These are phyloP conservation scores for Cladobotryum mycophilum DNA, from an alignment of 2,329 filamentous ascomycete species.

Conservation along the genomic window DNA sequence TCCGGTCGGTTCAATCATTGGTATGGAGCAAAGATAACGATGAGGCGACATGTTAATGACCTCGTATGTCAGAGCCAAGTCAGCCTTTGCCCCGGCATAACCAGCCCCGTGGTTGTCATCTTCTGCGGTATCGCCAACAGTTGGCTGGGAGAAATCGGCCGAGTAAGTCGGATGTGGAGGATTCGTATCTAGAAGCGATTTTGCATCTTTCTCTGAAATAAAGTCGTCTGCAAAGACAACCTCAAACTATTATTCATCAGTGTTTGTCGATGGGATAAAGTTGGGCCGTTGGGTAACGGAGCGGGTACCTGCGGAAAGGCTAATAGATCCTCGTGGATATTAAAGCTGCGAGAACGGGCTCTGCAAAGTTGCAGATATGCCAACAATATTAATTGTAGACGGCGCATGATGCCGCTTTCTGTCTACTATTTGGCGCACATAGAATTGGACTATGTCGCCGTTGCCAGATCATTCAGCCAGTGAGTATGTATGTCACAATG, in stretches of 20 bases:
- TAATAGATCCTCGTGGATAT: slow-evolving; percentile 80
- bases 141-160: slow-evolving; percentile 34
- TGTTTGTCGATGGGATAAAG: background rate
- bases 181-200: slow-evolving; percentile 47
- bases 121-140: slow-evolving; percentile 28
- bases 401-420: slow-evolving; percentile 42
- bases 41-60: slow-evolving; percentile 64
- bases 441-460: background rate
- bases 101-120: slow-evolving; percentile 25
- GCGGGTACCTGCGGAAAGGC: slow-evolving; percentile 73
- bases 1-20: slow-evolving; percentile 53
- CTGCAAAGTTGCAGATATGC: slow-evolving; percentile 38
- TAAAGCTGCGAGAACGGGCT: slow-evolving; percentile 59
- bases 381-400: slow-evolving; percentile 39
- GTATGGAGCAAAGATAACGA: slow-evolving; percentile 80
- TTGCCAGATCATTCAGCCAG: background rate
- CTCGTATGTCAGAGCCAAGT: slow-evolving; percentile 53
- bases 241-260: slow-evolving; percentile 56
- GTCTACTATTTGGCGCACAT: slow-evolving; percentile 4
- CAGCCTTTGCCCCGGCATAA: background rate
- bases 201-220: slow-evolving; percentile 64
- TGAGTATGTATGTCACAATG: background rate
- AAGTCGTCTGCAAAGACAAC: slow-evolving; percentile 68
- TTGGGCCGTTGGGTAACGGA: background rate
- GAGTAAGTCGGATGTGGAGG: slow-evolving; percentile 32